phyloP scores from a whole-genome alignment of 1,139 yeast genomes.

The Pichia kudriavzevii region DNA sequence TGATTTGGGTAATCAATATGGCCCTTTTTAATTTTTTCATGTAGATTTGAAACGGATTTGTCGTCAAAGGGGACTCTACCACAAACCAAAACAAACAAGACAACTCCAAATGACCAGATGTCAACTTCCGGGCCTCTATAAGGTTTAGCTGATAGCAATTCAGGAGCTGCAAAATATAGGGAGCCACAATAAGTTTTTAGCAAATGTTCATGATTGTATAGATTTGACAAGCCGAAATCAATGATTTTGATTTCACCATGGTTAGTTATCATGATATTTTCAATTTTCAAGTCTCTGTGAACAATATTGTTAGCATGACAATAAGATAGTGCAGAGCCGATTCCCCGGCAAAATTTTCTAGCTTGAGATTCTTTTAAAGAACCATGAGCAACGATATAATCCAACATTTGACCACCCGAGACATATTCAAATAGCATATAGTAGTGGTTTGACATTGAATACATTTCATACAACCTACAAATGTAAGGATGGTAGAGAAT shows the following conservation, averaged over 20 bases:
- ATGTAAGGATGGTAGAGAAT: constrained; percentile 87
- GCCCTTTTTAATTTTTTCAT: constrained; percentile 90
- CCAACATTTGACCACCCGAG: constrained; percentile 96
- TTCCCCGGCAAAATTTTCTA: constrained; percentile 91
- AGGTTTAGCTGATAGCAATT: constrained; percentile 83
- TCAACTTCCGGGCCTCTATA: constrained; percentile 97
- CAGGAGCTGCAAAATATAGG: constrained; percentile 97
- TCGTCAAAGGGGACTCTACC: constrained; percentile 99
- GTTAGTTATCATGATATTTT: constrained; percentile 88
- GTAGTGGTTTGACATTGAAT: constrained; percentile 93
- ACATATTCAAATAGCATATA: constrained; percentile 96
- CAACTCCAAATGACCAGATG: constrained; percentile 98
- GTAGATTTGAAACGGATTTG: constrained; percentile 84
- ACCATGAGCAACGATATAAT: constrained; percentile 95
- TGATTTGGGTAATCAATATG: constrained; percentile 85
- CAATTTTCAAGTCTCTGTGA: constrained; percentile 94
- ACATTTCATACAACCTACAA: constrained; percentile 87
- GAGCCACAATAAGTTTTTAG: constrained; percentile 97
- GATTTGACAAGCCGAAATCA: constrained; percentile 90
- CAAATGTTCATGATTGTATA: constrained; percentile 64
- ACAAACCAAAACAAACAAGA: constrained; percentile 85
- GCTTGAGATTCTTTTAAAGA: constrained; percentile 91
- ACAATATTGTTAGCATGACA: constrained; percentile 92
- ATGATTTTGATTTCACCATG: constrained; percentile 92
- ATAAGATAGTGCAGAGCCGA: constrained; percentile 88